Evolutionary conservation across 768 basidiomycete species (phyloP).

Genomic region (Sarcodon aspratus): DNA sequence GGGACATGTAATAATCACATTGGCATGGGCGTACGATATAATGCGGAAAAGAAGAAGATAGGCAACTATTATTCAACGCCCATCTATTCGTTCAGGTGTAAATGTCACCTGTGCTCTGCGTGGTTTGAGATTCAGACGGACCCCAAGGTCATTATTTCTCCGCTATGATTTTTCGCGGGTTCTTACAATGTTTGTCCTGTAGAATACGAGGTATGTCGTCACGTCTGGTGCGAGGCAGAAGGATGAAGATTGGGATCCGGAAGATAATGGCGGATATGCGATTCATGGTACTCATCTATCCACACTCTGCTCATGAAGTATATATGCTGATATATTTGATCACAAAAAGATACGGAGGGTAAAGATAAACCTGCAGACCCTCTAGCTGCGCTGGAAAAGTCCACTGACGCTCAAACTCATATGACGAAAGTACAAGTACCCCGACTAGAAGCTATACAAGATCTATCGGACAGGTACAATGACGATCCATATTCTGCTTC

Average conservation of each 20-base stretch:
- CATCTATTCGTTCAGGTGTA: conserved; percentile 92
- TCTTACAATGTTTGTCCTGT: not conserved
- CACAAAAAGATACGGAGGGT: conserved; percentile 50
- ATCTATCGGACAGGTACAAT: conserved; percentile 67
- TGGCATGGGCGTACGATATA: conserved; percentile 99
- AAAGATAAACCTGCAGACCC: conserved; percentile 63
- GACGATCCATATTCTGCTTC: conserved; percentile 84
- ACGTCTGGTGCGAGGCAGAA: conserved; percentile 88
- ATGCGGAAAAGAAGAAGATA: conserved; percentile 96
- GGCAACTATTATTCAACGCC: conserved; percentile 92
- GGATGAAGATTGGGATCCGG: conserved; percentile 94
- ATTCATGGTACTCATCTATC: conserved; percentile 53
- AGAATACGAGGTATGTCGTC: conserved; percentile 96
- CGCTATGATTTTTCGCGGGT: not conserved
- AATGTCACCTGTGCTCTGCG: conserved; percentile 92
- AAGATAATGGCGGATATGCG: conserved; percentile 89
- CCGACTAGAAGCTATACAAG: conserved; percentile 71
- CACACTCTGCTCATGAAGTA: not conserved
- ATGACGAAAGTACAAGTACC: conserved; percentile 67
- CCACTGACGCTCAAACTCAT: conserved; percentile 62
- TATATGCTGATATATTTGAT: not conserved
- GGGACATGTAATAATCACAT: conserved; percentile 94
- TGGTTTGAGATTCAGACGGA: conserved; percentile 99
- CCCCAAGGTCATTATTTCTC: conserved; percentile 54
- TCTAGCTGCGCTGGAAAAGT: conserved; percentile 83